Evolutionary conservation across 805 yeast species (phyloP).

Genomic region (Wickerhamomyces chambardii): DNA sequence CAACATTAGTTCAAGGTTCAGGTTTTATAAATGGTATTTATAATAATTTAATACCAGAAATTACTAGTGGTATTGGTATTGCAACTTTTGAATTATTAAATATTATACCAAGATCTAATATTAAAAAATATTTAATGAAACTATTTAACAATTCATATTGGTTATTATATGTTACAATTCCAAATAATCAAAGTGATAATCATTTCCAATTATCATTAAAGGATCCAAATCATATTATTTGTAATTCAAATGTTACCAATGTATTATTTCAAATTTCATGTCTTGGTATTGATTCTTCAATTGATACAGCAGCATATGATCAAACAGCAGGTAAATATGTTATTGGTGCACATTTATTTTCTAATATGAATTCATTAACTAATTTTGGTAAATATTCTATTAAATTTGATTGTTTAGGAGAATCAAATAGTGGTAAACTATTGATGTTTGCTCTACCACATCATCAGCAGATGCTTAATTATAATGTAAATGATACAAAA

Average conservation of each 20-base stretch:
- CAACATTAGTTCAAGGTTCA: conserved; percentile 73
- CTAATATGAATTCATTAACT: conserved; percentile 4
- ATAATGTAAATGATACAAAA: not conserved
- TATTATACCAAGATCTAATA: conserved; percentile 26
- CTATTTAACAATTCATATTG: conserved; percentile 52
- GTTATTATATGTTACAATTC: conserved; percentile 55
- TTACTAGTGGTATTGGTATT: conserved; percentile 61
- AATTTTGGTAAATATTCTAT: conserved; percentile 32
- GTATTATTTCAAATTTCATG: not conserved
- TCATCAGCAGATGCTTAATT: conserved; percentile 28
- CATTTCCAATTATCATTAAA: conserved; percentile 13
- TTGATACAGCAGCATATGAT: conserved; percentile 31
- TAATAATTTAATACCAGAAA: conserved; percentile 39
- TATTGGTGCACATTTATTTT: conserved; percentile 24
- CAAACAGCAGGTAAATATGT: conserved; percentile 56
- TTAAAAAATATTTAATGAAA: conserved; percentile 44
- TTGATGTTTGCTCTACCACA: conserved; percentile 65
- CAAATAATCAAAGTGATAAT: conserved; percentile 18
- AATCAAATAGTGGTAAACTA: conserved; percentile 31
- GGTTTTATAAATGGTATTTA: conserved; percentile 71
- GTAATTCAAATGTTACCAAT: conserved; percentile 15
- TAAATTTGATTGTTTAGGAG: conserved; percentile 33
- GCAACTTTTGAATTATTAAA: conserved; percentile 33
- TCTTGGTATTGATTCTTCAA: conserved; percentile 38
- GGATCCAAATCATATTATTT: conserved; percentile 31